phyloP scores from a whole-genome alignment of 768 basidiomycete genomes.

The Termitomyces bulborhizus region DNA sequence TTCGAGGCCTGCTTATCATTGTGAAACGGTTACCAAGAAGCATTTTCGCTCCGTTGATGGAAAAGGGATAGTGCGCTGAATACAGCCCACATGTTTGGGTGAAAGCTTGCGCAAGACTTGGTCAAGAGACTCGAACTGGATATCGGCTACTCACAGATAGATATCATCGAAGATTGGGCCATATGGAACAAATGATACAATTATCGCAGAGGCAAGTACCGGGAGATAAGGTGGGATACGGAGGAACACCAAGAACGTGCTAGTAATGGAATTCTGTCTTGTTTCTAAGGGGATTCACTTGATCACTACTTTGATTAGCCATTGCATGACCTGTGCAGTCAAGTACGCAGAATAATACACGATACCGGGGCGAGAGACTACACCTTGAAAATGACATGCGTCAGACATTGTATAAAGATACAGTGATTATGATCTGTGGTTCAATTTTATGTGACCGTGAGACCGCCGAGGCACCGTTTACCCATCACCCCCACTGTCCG shows the following conservation, averaged over 20 bases:
- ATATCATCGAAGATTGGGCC: not conserved
- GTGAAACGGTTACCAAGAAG: not conserved
- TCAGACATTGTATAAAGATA: no score
- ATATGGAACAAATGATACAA: not conserved
- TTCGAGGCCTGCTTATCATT: not conserved
- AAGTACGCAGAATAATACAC: no score
- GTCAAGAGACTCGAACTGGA: not conserved
- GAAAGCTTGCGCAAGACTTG: not conserved
- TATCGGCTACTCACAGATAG: conserved; percentile 1
- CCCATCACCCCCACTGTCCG: no score
- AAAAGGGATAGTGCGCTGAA: not conserved
- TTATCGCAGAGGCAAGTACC: not conserved
- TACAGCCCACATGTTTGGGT: conserved; percentile 1
- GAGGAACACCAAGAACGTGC: not conserved
- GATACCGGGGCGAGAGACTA: no score
- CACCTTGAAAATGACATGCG: no score
- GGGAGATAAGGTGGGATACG: not conserved
- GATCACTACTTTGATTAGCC: no score
- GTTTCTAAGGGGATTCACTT: no score
- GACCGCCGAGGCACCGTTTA: no score
- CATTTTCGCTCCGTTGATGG: not conserved
- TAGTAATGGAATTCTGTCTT: no score
- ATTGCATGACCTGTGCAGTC: not conserved
- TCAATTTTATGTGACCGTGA: no score
- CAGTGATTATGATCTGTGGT: no score